Base-by-base conservation (phyloP, 2,329 filamentous ascomycete species). In the Akanthomyces dipterigenus region DNA sequence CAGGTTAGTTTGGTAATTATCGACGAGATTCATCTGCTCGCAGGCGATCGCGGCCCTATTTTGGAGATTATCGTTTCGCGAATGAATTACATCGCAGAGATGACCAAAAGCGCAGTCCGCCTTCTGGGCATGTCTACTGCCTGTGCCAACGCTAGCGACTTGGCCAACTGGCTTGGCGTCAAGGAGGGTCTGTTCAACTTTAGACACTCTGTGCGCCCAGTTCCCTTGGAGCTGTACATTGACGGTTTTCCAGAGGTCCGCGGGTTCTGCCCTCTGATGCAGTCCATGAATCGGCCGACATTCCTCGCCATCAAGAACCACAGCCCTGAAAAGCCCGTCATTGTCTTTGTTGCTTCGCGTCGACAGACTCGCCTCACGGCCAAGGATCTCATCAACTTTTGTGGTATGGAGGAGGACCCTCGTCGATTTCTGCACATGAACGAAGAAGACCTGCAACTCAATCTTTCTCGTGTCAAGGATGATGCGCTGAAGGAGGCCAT, bases 101-200 rank as follows among this genome's bases (percentile, higher is more conserved):
- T 96, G 64, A 96, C 91, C 45, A 92, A 96, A 70, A 91, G 88
- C 56, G 86, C 91, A 0, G 93, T 99, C 24, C 85, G 95, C 5
- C 80, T 99, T 5, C 82, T 99, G 64, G 95, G 95, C n/a, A 99
- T 99, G 96, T 99, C 95, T 2, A 99, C 95, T 20, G 96, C 95
- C 11, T 98, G 93, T 69, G 95, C 95, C 16, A 99, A 99, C 71
- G 95, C 96, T 2, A 90, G 85, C 16, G 96, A 99, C 72, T 81
- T 99, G 40, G 96, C 84, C 2, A 98, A 96, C 70, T 99, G 95
- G 95, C 83, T 99, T 3, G 95, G 95, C 51, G 96, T 99, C 43
- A 97, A 96, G 71, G 90, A 96, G 69, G 93, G 88, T 0, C 76
- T 99, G 26, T 99, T 96, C 83, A 99, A 99, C 75, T 99, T 99